Evolutionary conservation across 1,284 basidiomycete species (phyloP), one percentile per base, ranked within the genome.

Genomic region (Rhodotorula sp.): DNA sequence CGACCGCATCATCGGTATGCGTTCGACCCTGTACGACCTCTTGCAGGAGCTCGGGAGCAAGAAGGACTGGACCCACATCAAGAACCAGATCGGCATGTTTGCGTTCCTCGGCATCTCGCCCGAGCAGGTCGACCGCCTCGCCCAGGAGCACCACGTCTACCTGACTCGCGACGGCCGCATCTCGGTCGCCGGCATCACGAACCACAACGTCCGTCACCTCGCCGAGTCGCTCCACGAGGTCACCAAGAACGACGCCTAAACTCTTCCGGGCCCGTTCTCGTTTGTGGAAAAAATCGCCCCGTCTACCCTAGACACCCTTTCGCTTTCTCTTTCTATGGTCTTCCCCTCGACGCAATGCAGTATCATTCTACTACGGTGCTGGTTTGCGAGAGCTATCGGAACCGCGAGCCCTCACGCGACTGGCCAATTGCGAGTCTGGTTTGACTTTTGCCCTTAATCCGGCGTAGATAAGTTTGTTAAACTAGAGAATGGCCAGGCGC

Each of bases 1-100:
- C 0, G 87, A 89, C 64, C 88, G 95, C 59, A 93, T 99, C 80
- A 93, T 94, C 78, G 86, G 86, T 68, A 97, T 97, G 88, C 88
- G 95, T 55, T 85, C 89, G 79, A 87, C 91, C 83, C 84, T 99
- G 74, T 86, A 87, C 83, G 85, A 87, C 70, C 80, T 93, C 75
- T 82, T 99, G 80, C 87, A 91, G 72, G 89, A 92, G 81, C 83
- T 93, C 78, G 87, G 92, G 81, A 97, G 80, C 66, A 80, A 80
- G 68, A 68, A 75, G 48, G 75, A 79, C 59, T 99, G 95, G 95
- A 86, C 88, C 26, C 94, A 98, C 82, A 92, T 97, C 78, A 84
- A 89, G 77, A 86, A 87, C 69, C 93, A 95, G 84, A 95, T 95
- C 80, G 93, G 92, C 69, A 92, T 92, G 92, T 70, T 65, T 45